These are phyloP conservation scores for Aspergillus sp. DNA, from an alignment of 2,329 filamentous ascomycete genomes.

Conservation along the genomic window DNA sequence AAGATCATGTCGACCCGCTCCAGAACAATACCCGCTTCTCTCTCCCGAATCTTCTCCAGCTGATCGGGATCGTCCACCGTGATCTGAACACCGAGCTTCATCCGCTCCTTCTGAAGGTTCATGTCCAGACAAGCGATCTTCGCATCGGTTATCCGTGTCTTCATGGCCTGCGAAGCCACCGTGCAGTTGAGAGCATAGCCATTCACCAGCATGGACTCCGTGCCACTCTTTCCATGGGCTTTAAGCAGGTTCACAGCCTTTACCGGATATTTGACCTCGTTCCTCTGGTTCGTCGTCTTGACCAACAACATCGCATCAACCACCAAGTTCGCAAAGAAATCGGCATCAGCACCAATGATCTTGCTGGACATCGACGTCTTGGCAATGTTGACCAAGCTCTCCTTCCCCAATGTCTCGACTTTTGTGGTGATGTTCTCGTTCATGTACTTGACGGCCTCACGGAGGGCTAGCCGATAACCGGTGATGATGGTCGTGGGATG, in stretches of 20 bases:
- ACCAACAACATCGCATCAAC: conserved; percentile 95
- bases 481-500: conserved; percentile 99
- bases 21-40: conserved; percentile 88
- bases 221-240: conserved; percentile 89
- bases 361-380: conserved; percentile 99
- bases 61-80: conserved; percentile 97
- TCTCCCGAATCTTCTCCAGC: conserved; percentile 91
- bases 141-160: conserved; percentile 83
- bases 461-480: conserved; percentile 89
- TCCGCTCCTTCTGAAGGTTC: conserved; percentile 97
- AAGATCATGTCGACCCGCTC: conserved; percentile 96
- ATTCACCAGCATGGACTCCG: conserved; percentile 87
- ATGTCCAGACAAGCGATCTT: conserved; percentile 98
- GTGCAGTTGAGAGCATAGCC: conserved; percentile 99
- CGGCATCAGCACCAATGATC: conserved; percentile 91
- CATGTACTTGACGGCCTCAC: conserved; percentile 98
- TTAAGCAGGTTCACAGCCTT: conserved; percentile 99
- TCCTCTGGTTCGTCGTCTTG: conserved; percentile 86
- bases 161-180: conserved; percentile 97
- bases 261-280: conserved; percentile 93
- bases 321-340: conserved; percentile 96
- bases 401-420: conserved; percentile 85
- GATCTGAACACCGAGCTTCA: conserved; percentile 98
- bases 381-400: conserved; percentile 89
- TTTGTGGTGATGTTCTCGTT: conserved; percentile 97